Evolutionary conservation across 2,329 filamentous ascomycete species (phyloP), one percentile per base, ranked within the genome.

Genomic region (Elsinoe ampelina): DNA sequence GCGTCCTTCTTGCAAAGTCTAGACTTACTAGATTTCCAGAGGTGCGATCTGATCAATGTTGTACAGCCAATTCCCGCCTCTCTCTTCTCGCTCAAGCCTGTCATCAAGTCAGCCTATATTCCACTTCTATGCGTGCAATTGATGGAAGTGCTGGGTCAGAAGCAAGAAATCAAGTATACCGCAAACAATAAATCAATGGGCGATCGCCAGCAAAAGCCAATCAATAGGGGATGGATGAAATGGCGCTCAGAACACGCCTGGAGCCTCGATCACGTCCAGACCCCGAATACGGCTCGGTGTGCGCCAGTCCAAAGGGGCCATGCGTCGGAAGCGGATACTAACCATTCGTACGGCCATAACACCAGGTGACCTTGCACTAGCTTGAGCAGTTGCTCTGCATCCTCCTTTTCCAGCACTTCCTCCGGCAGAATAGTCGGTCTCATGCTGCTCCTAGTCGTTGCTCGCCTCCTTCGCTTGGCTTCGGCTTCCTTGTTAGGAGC

Each of bases 21-120:
- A 20, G 11, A 64, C 86, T 84, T 78, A 89, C 87, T 98, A 98
- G 66, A 98, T 97, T 74, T 96, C 90, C 72, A 98, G 77, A 57
- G 93, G 93, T 65, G 93, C 95, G 68, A 98, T 85, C 71, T 95
- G 86, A 71, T 98, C 93, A 57, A 97, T 89, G 67, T 92, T 89
- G 73, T 95, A 97, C 61, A 96, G 80, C 93, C 93, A 98, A 68
- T 96, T 95, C 57, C 90, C 89, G 62, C 89, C 91, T 66, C 85
- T 83, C 75, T 97, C 93, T 73, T 97, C 93, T 57, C 85, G 87
- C 64, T 87, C 81, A 55, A 95, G 81, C 90, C 78, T 80, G 60
- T 38, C 30, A 54, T n/a, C 1, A 1, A 38, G 60, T 64, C 55
- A 63, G 58, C 55, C 51, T n/a, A 47, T 45, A 17, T 36, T 50